These are phyloP conservation scores for Salicornia ramosissima DNA, from an alignment of 148 eudicot genomes.

Conservation along the genomic window DNA sequence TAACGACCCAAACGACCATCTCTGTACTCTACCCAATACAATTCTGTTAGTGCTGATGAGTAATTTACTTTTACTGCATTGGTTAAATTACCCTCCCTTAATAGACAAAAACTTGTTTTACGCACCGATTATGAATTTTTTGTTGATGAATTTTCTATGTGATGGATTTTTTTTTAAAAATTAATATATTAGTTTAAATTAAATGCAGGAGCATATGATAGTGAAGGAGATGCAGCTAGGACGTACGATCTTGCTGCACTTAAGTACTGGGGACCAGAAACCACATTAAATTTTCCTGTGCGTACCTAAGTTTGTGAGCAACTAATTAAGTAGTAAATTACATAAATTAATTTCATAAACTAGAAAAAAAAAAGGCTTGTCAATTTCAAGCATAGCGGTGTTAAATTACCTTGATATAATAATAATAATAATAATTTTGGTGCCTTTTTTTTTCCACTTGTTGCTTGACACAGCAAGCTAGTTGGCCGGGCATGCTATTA, in stretches of 20 bases:
- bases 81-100: no score
- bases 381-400: not conserved
- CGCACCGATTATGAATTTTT: not conserved
- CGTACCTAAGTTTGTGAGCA: conserved; percentile 23
- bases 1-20: no score
- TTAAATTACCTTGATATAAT: no score
- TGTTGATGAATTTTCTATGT: not conserved
- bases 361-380: conserved; percentile 4
- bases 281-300: conserved; percentile 82
- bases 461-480: not conserved
- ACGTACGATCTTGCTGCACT: conserved; percentile 96
- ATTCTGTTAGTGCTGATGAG: no score
- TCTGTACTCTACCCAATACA: no score
- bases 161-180: not conserved
- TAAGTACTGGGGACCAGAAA: conserved; percentile 82
- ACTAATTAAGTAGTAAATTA: not conserved
- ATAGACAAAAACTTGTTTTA: no score
- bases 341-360: not conserved
- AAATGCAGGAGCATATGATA: conserved; percentile 83
- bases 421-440: no score
- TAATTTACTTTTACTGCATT: no score
- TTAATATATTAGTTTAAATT: no score
- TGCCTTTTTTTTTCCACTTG: no score
- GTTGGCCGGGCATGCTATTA: not conserved
- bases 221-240: conserved; percentile 83